Conservation (phyloP, 495 filamentous ascomycete genomes). For the Neurospora discreta region DNA sequence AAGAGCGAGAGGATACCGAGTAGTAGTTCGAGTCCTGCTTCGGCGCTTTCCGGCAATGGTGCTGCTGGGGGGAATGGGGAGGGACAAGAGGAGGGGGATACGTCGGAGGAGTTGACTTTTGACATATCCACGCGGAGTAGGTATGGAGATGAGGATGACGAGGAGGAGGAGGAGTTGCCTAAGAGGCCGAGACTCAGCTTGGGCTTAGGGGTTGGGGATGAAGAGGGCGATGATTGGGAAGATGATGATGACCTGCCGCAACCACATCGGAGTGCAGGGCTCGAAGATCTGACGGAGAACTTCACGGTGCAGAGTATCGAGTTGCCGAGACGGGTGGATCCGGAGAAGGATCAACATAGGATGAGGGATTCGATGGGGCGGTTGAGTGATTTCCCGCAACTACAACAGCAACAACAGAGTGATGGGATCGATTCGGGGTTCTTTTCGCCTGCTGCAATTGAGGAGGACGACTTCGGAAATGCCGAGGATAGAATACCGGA, state of each 20-base stretch:
- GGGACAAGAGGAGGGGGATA: neutral
- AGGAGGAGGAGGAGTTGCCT: conserved; percentile 49
- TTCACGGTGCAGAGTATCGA: conserved; percentile 60
- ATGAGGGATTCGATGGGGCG: conserved; percentile 21
- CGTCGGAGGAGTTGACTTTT: neutral
- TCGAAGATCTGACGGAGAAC: conserved; percentile 51
- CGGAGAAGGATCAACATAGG: conserved; percentile 35
- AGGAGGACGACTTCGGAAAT: conserved; percentile 5
- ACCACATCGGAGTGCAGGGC: conserved; percentile 50
- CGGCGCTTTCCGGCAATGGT: no score
- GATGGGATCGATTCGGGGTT: conserved; percentile 37
- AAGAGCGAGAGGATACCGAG: conserved; percentile 37
- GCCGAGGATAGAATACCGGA: conserved; percentile 29
- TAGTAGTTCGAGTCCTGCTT: neutral
- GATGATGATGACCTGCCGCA: conserved; percentile 47
- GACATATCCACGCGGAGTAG: neutral
- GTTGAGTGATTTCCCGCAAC: conserved; percentile 45
- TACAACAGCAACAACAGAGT: conserved; percentile 22
- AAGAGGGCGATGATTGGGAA: conserved; percentile 22
- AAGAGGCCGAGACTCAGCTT: conserved; percentile 58
- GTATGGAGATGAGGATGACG: conserved; percentile 51
- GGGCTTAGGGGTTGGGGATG: conserved; percentile 16
- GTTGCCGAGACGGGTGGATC: conserved; percentile 49
- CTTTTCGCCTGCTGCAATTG: conserved; percentile 26
- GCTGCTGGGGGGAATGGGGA: no score